phyloP scores from a whole-genome alignment of 495 filamentous ascomycete species.

The Neurospora cerealis region DNA sequence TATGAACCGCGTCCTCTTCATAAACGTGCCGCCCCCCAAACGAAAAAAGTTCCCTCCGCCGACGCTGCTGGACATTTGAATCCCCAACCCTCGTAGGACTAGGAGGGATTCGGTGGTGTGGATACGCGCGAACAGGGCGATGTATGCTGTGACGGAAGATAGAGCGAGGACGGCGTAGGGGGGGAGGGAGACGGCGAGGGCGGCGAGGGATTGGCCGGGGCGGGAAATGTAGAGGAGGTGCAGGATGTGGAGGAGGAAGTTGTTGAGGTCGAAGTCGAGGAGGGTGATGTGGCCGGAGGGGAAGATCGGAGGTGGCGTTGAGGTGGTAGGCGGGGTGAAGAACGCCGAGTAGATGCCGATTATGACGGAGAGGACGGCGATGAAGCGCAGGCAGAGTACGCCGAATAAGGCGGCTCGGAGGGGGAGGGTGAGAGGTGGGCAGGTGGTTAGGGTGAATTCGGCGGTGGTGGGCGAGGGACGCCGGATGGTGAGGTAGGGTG shows the following conservation, averaged over 20 bases:
- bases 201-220: conserved; percentile 28
- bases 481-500: conserved; percentile 50
- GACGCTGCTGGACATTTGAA: conserved; percentile 54
- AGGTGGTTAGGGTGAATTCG: conserved; percentile 76
- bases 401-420: conserved; percentile 43
- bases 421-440: conserved; percentile 45
- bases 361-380: conserved; percentile 22
- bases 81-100: conserved; percentile 78
- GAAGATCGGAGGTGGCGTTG: conserved; percentile 2
- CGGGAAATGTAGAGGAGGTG: conserved; percentile 15
- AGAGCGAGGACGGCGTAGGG: conserved; percentile 16
- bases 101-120: conserved; percentile 73
- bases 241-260: conserved; percentile 26
- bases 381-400: conserved; percentile 38
- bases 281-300: neutral
- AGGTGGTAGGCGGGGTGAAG: neutral
- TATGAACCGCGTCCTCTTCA: conserved; percentile 60
- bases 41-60: conserved; percentile 22
- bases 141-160: conserved; percentile 19
- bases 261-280: conserved; percentile 4
- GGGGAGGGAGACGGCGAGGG: conserved; percentile 26
- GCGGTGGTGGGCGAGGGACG: conserved; percentile 79
- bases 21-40: conserved; percentile 39
- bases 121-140: conserved; percentile 23
- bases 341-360: conserved; percentile 26